Base-by-base conservation (phyloP, 2,329 filamentous ascomycete genomes). In the Paecilomyces sp. region DNA sequence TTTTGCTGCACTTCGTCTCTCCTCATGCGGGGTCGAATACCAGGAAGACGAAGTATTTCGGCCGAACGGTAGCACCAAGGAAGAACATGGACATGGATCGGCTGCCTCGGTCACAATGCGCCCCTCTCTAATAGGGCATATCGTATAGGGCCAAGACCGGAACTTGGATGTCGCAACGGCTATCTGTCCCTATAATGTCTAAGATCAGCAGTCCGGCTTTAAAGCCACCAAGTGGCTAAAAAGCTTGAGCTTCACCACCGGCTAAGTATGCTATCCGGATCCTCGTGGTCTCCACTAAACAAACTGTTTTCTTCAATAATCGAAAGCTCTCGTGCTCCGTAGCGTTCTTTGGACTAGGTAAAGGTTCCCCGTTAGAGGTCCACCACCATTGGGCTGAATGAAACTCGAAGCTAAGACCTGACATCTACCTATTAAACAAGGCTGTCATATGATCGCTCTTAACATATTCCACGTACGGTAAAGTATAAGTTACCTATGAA, bases 121-220 rank as follows among this genome's bases (percentile, higher is more conserved):
- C 6, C 31, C 31, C 31, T 11, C 36, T n/a, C 15, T 41, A 41
- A 41, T n/a, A 41, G 15, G 34, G 34, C 15, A 36, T 36, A 36
- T 36, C 34, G 15, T 36, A 36, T 36, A 36, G 34, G 34, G 9
- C 34, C 34, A 36, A 6, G 25, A 1, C 25, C 25, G 25, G 25
- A 6, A 28, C 25, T 33, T 12, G 9, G 36, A 13, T 15, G 36
- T 41, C 15, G 36, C 15, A 41, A 41, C 36, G 36, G 36, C 36
- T n/a, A 41, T 41, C 36, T 41, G 18, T 41, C 36, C 36, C 36
- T 41, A 41, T 41, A n/a, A 41, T 5, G 36, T 41, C 36, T n/a
- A 41, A n/a, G 36, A 41, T 41, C 36, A 60, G 52, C 70, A 68
- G 31, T n/a, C 53, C 57, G 15, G 53, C 33, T 24, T 41, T 56